Evolutionary conservation across 805 yeast genomes (phyloP).

Genomic region (Yamadazyma nakazawae): DNA sequence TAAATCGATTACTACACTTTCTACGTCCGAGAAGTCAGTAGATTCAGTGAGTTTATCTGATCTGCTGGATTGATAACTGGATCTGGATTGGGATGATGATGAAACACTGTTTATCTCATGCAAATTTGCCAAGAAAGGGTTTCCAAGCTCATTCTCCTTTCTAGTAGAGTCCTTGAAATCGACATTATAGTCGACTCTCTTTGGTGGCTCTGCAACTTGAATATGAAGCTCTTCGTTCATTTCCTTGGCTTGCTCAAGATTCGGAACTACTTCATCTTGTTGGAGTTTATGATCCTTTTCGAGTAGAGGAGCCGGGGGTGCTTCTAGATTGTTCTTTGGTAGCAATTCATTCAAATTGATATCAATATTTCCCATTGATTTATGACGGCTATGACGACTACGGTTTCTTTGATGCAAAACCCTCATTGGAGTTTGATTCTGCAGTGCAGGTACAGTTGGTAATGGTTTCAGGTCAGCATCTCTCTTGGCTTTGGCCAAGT

Average conservation of each 20-base stretch:
- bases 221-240: slow-evolving; percentile 17
- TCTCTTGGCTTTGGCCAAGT: slow-evolving; percentile 12
- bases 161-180: slow-evolving; percentile 33
- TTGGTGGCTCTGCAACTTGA: slow-evolving; percentile 38
- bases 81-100: slow-evolving; percentile 8
- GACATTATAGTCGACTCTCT: slow-evolving; percentile 32
- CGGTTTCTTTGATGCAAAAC: slow-evolving; percentile 15
- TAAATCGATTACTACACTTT: slow-evolving; percentile 40
- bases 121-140: slow-evolving; percentile 10
- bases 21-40: slow-evolving; percentile 31
- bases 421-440: slow-evolving; percentile 16
- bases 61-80: slow-evolving; percentile 31
- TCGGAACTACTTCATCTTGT: neutral
- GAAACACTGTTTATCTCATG: slow-evolving; percentile 10
- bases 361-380: slow-evolving; percentile 35
- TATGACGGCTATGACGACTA: slow-evolving; percentile 35
- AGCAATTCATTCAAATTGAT: slow-evolving; percentile 16
- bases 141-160: slow-evolving; percentile 4
- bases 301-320: neutral
- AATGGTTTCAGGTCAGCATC: slow-evolving; percentile 13
- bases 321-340: neutral
- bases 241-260: neutral
- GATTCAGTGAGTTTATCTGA: slow-evolving; percentile 20
- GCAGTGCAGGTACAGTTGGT: slow-evolving; percentile 7
- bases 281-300: neutral